Evolutionary conservation across 2,329 filamentous ascomycete genomes (phyloP).

Genomic region (Rutstroemia sp.): DNA sequence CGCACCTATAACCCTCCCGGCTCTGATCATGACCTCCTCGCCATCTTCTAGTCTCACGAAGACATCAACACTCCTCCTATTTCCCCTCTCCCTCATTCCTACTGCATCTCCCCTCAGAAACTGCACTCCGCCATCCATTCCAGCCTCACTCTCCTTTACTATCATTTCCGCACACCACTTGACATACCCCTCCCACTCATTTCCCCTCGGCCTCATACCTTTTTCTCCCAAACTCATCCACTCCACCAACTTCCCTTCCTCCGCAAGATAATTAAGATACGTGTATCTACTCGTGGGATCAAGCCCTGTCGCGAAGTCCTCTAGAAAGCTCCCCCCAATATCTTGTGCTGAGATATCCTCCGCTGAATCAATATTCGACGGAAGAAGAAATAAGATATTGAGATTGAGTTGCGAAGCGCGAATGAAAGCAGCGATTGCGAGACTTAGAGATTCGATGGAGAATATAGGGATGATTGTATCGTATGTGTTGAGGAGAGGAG

Average conservation of each 20-base stretch:
- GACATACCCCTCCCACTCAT: conserved; percentile 2
- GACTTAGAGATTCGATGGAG: conserved; percentile 4
- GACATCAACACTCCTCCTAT: background rate
- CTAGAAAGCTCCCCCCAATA: background rate
- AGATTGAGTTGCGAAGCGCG: background rate
- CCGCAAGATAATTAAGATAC: conserved; percentile 4
- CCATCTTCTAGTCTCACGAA: background rate
- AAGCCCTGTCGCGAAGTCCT: conserved; percentile 3
- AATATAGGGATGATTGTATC: background rate
- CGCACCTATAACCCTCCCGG: background rate
- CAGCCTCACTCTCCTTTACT: background rate
- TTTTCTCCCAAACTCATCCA: background rate
- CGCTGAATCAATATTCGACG: background rate
- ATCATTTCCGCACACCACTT: background rate
- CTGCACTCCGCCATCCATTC: background rate
- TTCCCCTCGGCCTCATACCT: background rate
- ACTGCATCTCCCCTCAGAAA: background rate
- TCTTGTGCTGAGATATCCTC: background rate
- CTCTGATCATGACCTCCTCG: background rate
- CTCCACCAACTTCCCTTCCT: background rate
- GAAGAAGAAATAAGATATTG: background rate
- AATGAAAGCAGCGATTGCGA: background rate
- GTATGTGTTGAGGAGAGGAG: background rate
- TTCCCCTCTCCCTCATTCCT: background rate
- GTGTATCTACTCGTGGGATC: conserved; percentile 7